Base-by-base conservation (phyloP, 2,329 filamentous ascomycete genomes). In the Aphanocladium album region DNA sequence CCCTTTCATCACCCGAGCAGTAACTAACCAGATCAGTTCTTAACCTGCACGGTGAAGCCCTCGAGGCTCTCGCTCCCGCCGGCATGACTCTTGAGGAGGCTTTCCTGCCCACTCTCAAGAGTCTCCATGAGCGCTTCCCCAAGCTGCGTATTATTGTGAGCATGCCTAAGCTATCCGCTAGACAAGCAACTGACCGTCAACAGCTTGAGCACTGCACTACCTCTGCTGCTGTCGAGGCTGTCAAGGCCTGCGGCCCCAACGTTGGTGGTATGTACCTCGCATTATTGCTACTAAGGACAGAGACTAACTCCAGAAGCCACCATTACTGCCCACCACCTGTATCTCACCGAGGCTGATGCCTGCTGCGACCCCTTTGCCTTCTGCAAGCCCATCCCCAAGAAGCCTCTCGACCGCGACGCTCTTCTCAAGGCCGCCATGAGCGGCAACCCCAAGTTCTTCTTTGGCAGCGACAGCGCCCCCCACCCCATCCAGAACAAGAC, bases 41-140 rank as follows among this genome's bases (percentile, higher is more conserved):
- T 46, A 97, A 97, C 76, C 79, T 98, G n/a, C 93, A 98, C 72
- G 93, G 93, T 65, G 93, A 97, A 76, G 85, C 88, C n/a, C 88
- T 75, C 2, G 74, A 74, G 60, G 70, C 73, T 4, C 69, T 75
- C 51, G 73, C 86, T 0, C 80, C 81, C 1, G 79, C 79, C n/a
- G 73, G 71, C 25, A 64, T 73, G 35, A 78, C 79, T 1, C 69
- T 79, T 3, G 78, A 80, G 65, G 77, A 79, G 64, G 75, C 76
- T 9, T 98, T 98, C 76, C 79, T 98, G 9, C 93, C 93, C 0
- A 93, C 88, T 0, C 80, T 97, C 37, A 79, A 83, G 64, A 82
- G 83, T 19, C 82, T 98, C 2, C 90, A 96, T 69, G 75, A 81
- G 23, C 80, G 80, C 27, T 97, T 96, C 73, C 93, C 93, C 1